Evolutionary conservation across 208 protist species (phyloP), one percentile per base, ranked within the genome.

Genomic region (Trypanosomatidae sp.): DNA sequence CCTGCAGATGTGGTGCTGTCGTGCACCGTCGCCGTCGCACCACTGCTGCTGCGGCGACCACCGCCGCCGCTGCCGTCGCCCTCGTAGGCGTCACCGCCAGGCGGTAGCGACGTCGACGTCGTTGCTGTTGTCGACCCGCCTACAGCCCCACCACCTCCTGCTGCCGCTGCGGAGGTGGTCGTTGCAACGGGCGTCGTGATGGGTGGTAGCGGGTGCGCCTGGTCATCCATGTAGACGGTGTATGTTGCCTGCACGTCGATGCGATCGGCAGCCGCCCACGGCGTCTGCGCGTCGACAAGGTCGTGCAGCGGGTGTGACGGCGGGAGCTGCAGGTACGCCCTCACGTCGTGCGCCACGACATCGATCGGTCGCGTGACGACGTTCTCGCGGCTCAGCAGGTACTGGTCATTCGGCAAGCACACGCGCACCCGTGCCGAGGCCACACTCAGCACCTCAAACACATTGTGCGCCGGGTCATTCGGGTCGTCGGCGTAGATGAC

Each of bases 401-500:
- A 89, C 43, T 73, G 53, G 44, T 93, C 85, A 40, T 41, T 71
- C 15, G 85, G 85, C 19, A 90, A 45, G 18, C 74, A 61, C 53
- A 87, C 67, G 30, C 49, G 62, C 41, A 93, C 84, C 22, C 56
- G 61, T 2, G 65, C 66, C 16, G 30, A 60, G 23, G 72, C 55
- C 15, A 71, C 40, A 43, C 53, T 62, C 19, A 89, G 30, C 7
- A 48, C 77, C n/a, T 67, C 64, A 64, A 90, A 83, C 7, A 55
- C 70, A 50, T 93, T 93, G 33, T 74, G 45, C 13, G 50, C 33
- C 15, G 49, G 48, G 48, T 87, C 74, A 35, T 83, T 86, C 6
- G 71, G 64, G 49, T 93, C 68, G 0, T 79, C 63, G 11, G 66
- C 61, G 57, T 84, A 93, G 22, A 93, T 58, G 6, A 88, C 75